Evolutionary conservation across 208 protist genomes (phyloP).

Genomic region (Crithidia bombi): DNA sequence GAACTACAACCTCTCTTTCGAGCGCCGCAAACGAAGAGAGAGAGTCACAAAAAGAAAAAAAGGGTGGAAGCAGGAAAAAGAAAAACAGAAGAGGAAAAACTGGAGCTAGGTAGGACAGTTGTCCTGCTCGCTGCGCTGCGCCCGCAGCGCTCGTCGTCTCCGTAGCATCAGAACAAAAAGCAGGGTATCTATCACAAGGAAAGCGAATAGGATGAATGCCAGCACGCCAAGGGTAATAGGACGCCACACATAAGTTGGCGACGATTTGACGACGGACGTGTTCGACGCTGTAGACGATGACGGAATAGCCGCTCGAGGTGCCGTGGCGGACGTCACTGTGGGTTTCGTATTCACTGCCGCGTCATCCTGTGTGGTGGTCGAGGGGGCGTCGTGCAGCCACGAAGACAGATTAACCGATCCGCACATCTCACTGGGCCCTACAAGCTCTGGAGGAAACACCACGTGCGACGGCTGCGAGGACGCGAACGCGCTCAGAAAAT

Average conservation of each 20-base stretch:
- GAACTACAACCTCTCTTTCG: too few species aligned
- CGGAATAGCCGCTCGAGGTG: not conserved
- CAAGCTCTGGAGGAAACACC: conserved; percentile 2
- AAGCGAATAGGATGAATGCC: not conserved
- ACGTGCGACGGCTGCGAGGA: not conserved
- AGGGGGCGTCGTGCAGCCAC: not conserved
- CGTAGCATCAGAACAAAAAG: not conserved
- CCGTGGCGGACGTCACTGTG: not conserved
- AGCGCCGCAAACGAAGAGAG: not conserved
- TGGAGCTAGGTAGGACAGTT: not conserved
- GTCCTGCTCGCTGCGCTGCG: not conserved
- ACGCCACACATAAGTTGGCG: conserved; percentile 8
- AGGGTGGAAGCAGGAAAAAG: not conserved
- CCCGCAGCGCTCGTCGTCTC: not conserved
- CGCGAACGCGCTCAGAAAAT: conserved; percentile 16
- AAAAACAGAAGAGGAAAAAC: conserved; percentile 5
- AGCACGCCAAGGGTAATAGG: conserved; percentile 5
- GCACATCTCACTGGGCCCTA: not conserved
- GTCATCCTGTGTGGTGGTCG: not conserved
- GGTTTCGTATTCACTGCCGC: not conserved
- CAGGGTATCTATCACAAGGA: not conserved
- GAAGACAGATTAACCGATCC: conserved; percentile 19
- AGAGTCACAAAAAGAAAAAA: conserved; percentile 15
- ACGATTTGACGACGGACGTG: not conserved
- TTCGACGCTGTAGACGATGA: not conserved